Evolutionary conservation across 2,329 filamentous ascomycete genomes (phyloP).

Genomic region (Aspergillus brunneoviolaceus): DNA sequence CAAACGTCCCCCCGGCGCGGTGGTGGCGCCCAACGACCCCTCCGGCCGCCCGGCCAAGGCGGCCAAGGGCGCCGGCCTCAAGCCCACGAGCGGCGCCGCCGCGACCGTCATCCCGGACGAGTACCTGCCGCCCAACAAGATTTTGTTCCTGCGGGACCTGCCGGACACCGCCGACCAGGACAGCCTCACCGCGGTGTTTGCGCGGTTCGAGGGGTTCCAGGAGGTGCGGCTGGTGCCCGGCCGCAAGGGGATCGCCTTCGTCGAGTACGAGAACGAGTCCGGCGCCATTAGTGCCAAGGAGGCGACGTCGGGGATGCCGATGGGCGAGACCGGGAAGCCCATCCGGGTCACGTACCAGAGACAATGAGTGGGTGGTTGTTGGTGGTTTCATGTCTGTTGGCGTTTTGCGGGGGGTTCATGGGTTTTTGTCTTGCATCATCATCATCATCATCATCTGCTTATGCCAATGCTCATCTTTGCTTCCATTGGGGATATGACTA

Average conservation of each 20-base stretch:
- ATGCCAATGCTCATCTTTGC: not conserved
- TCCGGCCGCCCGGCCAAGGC: conserved; percentile 66
- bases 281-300: conserved; percentile 93
- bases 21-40: conserved; percentile 40
- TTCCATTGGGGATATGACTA: not conserved
- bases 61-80: conserved; percentile 70
- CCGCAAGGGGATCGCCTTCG: conserved; percentile 85
- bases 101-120: conserved; percentile 88
- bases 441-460: conserved; percentile 4
- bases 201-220: conserved; percentile 87
- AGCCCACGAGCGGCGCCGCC: conserved; percentile 67
- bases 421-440: conserved; percentile 8
- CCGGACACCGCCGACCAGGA: conserved; percentile 85
- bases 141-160: conserved; percentile 88
- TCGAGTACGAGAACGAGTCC: conserved; percentile 89
- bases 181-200: conserved; percentile 75
- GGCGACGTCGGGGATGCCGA: conserved; percentile 78
- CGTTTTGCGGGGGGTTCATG: conserved; percentile 29
- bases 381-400: conserved; percentile 24
- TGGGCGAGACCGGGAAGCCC: conserved; percentile 71
- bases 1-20: conserved; percentile 59
- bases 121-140: conserved; percentile 96
- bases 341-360: conserved; percentile 97
- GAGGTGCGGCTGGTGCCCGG: conserved; percentile 89
- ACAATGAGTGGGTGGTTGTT: conserved; percentile 56